These are phyloP conservation scores for Lanmaoa rubissima DNA, from an alignment of 768 basidiomycete species.

Conservation along the genomic window DNA sequence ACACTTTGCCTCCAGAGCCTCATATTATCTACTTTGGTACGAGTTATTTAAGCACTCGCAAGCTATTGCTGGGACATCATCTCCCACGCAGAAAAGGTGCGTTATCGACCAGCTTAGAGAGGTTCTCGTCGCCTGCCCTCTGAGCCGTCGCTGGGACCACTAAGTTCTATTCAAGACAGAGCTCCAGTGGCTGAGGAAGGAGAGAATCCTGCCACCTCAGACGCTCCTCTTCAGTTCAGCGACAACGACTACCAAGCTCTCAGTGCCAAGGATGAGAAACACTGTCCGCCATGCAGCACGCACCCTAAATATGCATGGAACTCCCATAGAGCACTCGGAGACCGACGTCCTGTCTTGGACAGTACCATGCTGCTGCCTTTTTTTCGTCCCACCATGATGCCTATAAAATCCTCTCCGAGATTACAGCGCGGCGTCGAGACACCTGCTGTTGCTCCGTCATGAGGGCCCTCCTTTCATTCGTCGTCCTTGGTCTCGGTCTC, in stretches of 20 bases:
- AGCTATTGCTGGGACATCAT: no score
- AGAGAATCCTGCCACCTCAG: not conserved
- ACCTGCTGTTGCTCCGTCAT: conserved; percentile 2
- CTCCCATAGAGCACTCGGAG: not conserved
- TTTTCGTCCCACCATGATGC: not conserved
- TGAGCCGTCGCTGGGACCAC: not conserved
- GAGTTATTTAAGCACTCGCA: not conserved
- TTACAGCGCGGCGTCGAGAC: not conserved
- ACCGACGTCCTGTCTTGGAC: not conserved
- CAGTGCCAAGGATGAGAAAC: not conserved
- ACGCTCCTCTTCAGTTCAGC: not conserved
- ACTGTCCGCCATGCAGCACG: not conserved
- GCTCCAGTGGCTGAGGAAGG: not conserved
- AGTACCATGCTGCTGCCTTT: conserved; percentile 7
- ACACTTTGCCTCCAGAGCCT: not conserved
- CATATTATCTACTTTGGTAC: not conserved
- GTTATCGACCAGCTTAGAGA: no score
- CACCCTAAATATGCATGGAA: conserved; percentile 1
- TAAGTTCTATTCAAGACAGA: not conserved
- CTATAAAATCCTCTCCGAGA: conserved; percentile 8
- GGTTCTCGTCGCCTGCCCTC: not conserved
- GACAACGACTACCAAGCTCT: no score
- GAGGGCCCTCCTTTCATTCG: conserved; percentile 15
- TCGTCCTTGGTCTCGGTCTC: conserved; percentile 19
- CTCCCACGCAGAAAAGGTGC: not conserved